phyloP scores from a whole-genome alignment of 129 eudicot genomes.

The Centaurea solstitialis region DNA sequence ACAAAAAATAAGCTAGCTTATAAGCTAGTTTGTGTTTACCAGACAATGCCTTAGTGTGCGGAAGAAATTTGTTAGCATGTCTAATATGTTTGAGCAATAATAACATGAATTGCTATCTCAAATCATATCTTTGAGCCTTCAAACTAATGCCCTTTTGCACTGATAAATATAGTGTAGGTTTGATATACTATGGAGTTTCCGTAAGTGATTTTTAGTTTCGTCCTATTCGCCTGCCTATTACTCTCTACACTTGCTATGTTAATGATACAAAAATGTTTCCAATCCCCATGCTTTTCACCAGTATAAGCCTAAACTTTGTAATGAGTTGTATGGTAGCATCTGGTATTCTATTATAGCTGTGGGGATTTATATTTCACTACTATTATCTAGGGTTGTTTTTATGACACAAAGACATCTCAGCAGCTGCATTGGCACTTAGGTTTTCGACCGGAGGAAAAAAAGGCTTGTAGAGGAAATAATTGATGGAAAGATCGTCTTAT shows the following conservation, averaged over 20 bases:
- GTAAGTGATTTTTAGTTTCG: not conserved
- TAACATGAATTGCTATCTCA: not conserved
- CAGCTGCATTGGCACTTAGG: constrained; percentile 47
- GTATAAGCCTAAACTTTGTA: not conserved
- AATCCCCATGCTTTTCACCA: not conserved
- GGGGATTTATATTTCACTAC: not conserved
- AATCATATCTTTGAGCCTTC: not conserved
- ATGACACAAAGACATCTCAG: constrained; percentile 17
- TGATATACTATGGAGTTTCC: no score
- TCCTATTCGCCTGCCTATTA: not conserved
- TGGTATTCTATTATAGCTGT: not conserved
- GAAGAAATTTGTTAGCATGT: not conserved
- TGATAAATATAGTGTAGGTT: not conserved
- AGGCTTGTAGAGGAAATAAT: constrained; percentile 95
- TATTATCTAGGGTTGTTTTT: not conserved
- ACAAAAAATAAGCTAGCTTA: no score
- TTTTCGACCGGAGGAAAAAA: constrained; percentile 74
- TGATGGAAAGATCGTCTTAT: constrained; percentile 78
- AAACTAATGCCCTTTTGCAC: not conserved
- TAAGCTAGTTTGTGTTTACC: no score
- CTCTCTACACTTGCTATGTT: not conserved
- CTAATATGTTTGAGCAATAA: not conserved
- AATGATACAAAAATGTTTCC: not conserved
- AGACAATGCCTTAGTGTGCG: not conserved
- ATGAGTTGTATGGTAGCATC: not conserved